Evolutionary conservation across 1,284 basidiomycete species (phyloP), one percentile per base, ranked within the genome.

Genomic region (Ceratobasidium theobromae): DNA sequence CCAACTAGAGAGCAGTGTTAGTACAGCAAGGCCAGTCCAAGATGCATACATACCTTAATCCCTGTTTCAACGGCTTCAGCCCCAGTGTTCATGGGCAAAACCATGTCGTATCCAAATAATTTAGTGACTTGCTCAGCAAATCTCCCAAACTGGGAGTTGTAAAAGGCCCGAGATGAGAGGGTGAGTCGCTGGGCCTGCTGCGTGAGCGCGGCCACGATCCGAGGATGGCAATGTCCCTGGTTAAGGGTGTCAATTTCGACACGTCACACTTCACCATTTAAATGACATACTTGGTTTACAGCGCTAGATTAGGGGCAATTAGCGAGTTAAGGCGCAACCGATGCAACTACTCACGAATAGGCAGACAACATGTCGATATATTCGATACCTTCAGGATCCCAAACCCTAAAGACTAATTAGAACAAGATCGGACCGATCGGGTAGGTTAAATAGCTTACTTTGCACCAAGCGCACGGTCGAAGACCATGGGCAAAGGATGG

Each of bases 1-100:
- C 87, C 23, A 97, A 82, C 81, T 94, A 27, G n/a, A 32, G 4
- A 33, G 38, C 28, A 25, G 33, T 11, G 16, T 40, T 32, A 62
- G 25, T 12, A 27, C n/a, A 40, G 46, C 38, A 40, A 16, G n/a
- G 12, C 25, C 3, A 18, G 3, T 21, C 2, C 25, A 35, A 53
- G 1, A 53, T 11, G 18, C 21, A 11, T 72, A 32, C 74, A 72
- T 40, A 96, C 82, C 81, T 93, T 93, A 70, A 91, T 72, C n/a
- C 82, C 80, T 0, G 95, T 97, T 80, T 99, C 95, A 68, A 99
- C 96, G 6, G 96, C 96, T 75, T 99, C 96, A 1, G 95, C 95
- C 46, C 96, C 96, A 0, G 96, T 99, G 82, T 99, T 99, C 95
- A 99, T 98, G 23, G 96, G 96, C n/a, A 99, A 82, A 9, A 98